A percentile compares a stretch with the other conserved stretches of the same genome.
phyloP scores from a whole-genome alignment of 331 rosid species.

The Pyrus hybrid region DNA sequence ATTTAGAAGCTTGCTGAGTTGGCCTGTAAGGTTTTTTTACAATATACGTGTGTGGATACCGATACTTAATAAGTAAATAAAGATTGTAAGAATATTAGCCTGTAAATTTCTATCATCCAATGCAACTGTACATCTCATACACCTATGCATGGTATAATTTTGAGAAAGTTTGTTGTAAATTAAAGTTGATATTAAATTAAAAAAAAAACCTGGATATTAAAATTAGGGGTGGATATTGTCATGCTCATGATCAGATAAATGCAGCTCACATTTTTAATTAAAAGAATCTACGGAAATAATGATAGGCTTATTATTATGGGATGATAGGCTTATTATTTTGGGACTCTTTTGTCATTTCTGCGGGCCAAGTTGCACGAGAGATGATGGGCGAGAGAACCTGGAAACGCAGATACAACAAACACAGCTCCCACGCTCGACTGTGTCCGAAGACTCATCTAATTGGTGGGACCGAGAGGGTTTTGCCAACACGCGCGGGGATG shows the following conservation, averaged over 20 bases:
- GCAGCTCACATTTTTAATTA: neutral
- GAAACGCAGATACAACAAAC: neutral
- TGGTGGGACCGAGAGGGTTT: neutral
- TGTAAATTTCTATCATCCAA: too few relatives aligned
- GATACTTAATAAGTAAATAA: too few relatives aligned
- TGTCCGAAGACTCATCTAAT: neutral
- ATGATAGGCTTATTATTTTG: too few relatives aligned
- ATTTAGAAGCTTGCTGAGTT: too few relatives aligned
- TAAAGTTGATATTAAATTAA: neutral
- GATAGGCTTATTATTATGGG: slow-evolving; percentile 4
- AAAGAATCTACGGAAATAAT: neutral
- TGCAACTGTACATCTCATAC: too few relatives aligned
- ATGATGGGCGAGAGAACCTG: neutral
- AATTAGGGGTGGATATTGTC: neutral
- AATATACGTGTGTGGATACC: too few relatives aligned
- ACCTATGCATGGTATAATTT: too few relatives aligned
- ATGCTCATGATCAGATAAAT: neutral
- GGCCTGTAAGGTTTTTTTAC: too few relatives aligned
- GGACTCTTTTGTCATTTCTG: neutral
- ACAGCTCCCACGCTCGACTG: neutral
- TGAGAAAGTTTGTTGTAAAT: neutral
- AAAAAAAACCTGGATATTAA: too few relatives aligned
- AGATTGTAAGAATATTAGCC: too few relatives aligned
- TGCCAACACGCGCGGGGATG: neutral
- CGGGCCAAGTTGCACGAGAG: neutral